These are phyloP conservation scores for Exserohilum turcica DNA, from an alignment of 2,329 filamentous ascomycete genomes.

Conservation along the genomic window DNA sequence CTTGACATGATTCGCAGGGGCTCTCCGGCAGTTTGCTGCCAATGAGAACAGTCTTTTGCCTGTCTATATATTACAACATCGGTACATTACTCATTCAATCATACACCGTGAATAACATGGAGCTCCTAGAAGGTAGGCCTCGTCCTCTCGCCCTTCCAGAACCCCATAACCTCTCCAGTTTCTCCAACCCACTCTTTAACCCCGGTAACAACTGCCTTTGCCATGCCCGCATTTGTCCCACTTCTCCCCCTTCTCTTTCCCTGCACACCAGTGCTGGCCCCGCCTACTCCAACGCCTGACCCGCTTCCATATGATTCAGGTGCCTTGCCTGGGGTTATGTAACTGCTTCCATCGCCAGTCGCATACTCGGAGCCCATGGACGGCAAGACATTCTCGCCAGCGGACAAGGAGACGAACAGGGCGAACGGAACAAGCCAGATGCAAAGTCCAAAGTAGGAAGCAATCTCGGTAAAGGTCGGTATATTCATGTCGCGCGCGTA, in stretches of 20 bases:
- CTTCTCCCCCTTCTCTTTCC: constrained; percentile 52
- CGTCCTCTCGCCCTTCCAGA: constrained; percentile 64
- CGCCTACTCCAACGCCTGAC: constrained; percentile 39
- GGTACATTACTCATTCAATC: constrained; percentile 20
- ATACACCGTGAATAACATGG: background rate
- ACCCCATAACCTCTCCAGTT: constrained; percentile 66
- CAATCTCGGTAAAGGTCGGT: constrained; percentile 90
- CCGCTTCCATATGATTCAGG: constrained; percentile 33
- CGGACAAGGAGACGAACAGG: constrained; percentile 90
- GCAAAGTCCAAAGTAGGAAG: constrained; percentile 92
- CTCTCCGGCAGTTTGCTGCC: background rate
- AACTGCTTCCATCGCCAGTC: constrained; percentile 61
- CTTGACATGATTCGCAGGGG: too few relatives aligned
- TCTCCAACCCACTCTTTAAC: constrained; percentile 68
- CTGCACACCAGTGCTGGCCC: constrained; percentile 24
- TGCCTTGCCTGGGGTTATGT: constrained; percentile 52
- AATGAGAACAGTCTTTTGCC: background rate
- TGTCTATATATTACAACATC: background rate
- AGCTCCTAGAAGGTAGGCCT: constrained; percentile 48
- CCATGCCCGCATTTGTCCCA: constrained; percentile 61
- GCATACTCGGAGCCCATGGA: constrained; percentile 83
- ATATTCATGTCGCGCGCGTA: constrained; percentile 68
- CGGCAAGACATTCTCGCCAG: constrained; percentile 91
- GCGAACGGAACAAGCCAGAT: constrained; percentile 97
- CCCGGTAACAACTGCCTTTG: constrained; percentile 63